Base-by-base conservation (phyloP, 2,329 filamentous ascomycete species). In the Fusarium praegraminearum region DNA sequence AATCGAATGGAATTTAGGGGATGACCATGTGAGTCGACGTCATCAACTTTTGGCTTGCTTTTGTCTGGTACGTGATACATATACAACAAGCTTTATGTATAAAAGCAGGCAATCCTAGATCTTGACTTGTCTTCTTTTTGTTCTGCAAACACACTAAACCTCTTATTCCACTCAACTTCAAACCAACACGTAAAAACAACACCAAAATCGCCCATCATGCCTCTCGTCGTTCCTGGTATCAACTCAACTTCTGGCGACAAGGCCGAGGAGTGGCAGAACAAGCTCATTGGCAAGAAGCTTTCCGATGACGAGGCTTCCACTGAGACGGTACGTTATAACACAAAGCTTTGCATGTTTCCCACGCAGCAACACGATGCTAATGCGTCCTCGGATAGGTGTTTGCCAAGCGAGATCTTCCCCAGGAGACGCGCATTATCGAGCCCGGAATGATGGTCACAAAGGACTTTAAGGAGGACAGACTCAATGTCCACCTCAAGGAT, bases 241-340 rank as follows among this genome's bases (percentile, higher is more conserved):
- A 88, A 82, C 67, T 82, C 79, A 66, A 80, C 79, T 65, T 78
- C 82, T 41, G 77, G 77, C 67, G 75, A 80, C 76, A 82, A 83
- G 78, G 86, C 83, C 36, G 81, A 87, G 62, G 82, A 88, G 73
- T 91, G 89, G 89, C 81, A 80, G 70, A 85, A 84, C 78, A 89
- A 89, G 82, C 81, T 91, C 7, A 84, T 88, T 46, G 89, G 89
- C 75, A 91, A 90, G 86, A 90, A 83, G 49, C 78, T 90, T 15
- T 83, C 83, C 13, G 87, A 75, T n/a, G 87, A 73, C 12, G 76
- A 78, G 20, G 15, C 61, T 20, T 82, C 83, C 56, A 85, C 80
- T 68, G 86, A 87, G 76, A 87, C 83, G 11, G 89, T 90, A 78
- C 57, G 83, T 71, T 45, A 10, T 7, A 7, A 36, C 28, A 8